phyloP scores from a whole-genome alignment of 2,329 filamentous ascomycete genomes.

The Scedosporium dehoogii region DNA sequence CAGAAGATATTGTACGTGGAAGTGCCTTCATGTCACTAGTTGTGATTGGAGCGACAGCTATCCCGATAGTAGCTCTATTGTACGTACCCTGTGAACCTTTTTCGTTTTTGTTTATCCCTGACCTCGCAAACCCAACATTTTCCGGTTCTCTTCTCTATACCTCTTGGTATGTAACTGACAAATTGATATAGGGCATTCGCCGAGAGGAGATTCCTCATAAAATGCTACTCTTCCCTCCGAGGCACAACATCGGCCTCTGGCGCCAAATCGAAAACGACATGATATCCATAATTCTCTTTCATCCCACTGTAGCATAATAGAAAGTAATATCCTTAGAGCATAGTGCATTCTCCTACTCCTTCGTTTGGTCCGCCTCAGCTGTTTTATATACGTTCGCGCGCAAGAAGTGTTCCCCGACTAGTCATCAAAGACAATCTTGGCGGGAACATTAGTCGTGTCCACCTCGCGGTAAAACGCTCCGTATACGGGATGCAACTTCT shows the following conservation, averaged over 20 bases:
- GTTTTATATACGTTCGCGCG: background rate
- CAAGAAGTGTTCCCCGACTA: background rate
- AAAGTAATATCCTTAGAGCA: slow-evolving; percentile 2
- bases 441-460: slow-evolving; percentile 71
- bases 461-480: slow-evolving; percentile 93
- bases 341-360: background rate
- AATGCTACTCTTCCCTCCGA: slow-evolving; percentile 36
- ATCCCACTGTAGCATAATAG: background rate
- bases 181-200: slow-evolving; percentile 32
- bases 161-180: background rate
- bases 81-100: slow-evolving; percentile 32
- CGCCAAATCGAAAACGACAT: slow-evolving; percentile 14
- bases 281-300: background rate
- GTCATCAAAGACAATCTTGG: slow-evolving; percentile 75
- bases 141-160: background rate
- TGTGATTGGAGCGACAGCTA: slow-evolving; percentile 37
- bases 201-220: slow-evolving; percentile 43
- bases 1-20: background rate
- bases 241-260: slow-evolving; percentile 12
- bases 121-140: no score
- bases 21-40: slow-evolving; percentile 22
- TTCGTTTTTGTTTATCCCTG: background rate
- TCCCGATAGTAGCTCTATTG: slow-evolving; percentile 46
- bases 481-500: slow-evolving; percentile 93
- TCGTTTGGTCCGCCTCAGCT: background rate